These are phyloP conservation scores for Ottelia alismoides DNA, from an alignment of 106 monocot species.

Conservation along the genomic window DNA sequence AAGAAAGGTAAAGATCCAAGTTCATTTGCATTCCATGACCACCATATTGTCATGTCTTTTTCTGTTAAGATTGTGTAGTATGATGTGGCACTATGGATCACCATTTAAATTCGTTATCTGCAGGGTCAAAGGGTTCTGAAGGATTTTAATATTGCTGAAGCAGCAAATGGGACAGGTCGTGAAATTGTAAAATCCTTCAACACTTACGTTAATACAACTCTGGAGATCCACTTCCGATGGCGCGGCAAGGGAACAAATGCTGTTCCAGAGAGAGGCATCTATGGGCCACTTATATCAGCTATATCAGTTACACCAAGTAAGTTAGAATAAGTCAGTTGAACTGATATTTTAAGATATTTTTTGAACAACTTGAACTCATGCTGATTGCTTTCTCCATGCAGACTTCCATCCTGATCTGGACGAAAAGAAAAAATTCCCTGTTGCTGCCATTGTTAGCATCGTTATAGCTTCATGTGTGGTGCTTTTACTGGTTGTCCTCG, in stretches of 20 bases:
- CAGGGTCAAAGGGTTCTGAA: constrained; percentile 10
- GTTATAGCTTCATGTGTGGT: no score
- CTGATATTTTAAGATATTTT: no score
- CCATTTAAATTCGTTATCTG: no score
- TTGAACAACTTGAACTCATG: no score
- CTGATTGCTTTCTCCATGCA: background rate
- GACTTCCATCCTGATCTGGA: constrained; percentile 2
- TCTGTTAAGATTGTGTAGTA: no score
- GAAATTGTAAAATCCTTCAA: constrained; percentile 3
- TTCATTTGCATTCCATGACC: no score
- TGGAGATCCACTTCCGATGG: constrained; percentile 14
- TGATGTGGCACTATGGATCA: no score
- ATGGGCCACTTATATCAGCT: constrained; percentile 21
- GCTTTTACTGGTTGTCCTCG: background rate
- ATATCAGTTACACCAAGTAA: constrained; percentile 15
- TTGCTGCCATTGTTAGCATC: constrained; percentile 5
- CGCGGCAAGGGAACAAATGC: constrained; percentile 12
- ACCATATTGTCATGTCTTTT: no score
- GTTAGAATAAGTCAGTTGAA: no score
- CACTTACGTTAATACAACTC: background rate
- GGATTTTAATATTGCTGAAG: constrained; percentile 12
- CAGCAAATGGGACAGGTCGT: constrained; percentile 11
- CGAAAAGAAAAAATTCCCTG: constrained; percentile 1
- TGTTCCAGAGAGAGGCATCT: constrained; percentile 6
- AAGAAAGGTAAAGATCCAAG: constrained; percentile 42